Percentiles rank a stretch among this genome's conserved stretches.
phyloP scores from a whole-genome alignment of 1,284 basidiomycete species.

The Golubevia pallescens region DNA sequence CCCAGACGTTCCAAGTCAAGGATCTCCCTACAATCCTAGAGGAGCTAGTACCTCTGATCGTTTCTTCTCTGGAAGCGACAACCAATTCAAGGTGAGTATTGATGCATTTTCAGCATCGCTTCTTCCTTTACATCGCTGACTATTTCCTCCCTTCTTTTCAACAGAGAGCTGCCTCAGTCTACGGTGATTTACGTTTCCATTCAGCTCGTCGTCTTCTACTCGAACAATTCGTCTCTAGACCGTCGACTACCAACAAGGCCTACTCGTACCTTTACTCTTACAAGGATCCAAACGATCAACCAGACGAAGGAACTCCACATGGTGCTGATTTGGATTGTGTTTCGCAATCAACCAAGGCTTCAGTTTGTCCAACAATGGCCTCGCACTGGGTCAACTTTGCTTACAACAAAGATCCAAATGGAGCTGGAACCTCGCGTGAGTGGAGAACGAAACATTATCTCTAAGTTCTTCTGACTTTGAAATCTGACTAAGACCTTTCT shows the following conservation, averaged over 20 bases:
- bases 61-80: slow-evolving; percentile 11
- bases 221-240: neutral
- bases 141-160: no score
- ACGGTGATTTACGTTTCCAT: slow-evolving; percentile 16
- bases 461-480: no score
- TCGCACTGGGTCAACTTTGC: no score
- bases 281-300: neutral
- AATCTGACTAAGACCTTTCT: no score
- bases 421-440: no score
- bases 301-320: slow-evolving; percentile 10
- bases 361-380: no score
- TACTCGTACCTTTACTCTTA: slow-evolving; percentile 9
- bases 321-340: slow-evolving; percentile 10
- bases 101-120: no score
- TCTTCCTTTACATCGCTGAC: no score
- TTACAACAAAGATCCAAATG: no score
- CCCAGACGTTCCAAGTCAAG: slow-evolving; percentile 9
- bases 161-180: slow-evolving; percentile 10
- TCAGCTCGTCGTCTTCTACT: slow-evolving; percentile 9
- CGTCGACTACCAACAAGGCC: neutral
- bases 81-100: slow-evolving; percentile 11
- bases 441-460: no score
- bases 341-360: no score
- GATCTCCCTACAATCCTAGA: slow-evolving; percentile 10
- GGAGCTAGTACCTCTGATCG: slow-evolving; percentile 1